Conservation (phyloP, 345 rosid genomes). For the Populus nigra region DNA sequence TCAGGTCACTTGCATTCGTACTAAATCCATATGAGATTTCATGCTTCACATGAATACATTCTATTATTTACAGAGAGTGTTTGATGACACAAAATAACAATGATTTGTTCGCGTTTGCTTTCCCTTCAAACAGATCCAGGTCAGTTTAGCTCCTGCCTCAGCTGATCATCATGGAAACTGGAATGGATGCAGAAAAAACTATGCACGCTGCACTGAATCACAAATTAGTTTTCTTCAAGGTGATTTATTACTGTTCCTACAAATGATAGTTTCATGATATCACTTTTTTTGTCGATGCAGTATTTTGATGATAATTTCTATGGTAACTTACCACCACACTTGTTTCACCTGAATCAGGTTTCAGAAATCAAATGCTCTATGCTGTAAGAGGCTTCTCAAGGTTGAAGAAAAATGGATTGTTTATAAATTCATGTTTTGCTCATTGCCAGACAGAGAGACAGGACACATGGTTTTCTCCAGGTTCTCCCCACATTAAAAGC, state of each 20-base stretch:
- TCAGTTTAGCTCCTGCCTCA: conserved; percentile 82
- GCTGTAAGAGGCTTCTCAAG: conserved; percentile 57
- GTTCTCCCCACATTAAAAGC: conserved; percentile 67
- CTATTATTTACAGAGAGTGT: too few relatives aligned
- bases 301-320: neutral
- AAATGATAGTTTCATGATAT: neutral
- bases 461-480: conserved; percentile 86
- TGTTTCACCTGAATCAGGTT: conserved; percentile 41
- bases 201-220: conserved; percentile 57
- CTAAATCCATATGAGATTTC: too few relatives aligned
- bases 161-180: conserved; percentile 90
- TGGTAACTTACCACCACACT: too few relatives aligned
- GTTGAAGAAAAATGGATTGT: conserved; percentile 69
- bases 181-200: conserved; percentile 75
- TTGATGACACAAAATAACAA: too few relatives aligned
- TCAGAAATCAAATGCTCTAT: conserved; percentile 78
- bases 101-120: too few relatives aligned
- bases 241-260: conserved; percentile 19
- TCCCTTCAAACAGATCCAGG: conserved; percentile 53
- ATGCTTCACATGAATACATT: too few relatives aligned
- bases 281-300: neutral
- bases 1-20: too few relatives aligned
- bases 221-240: conserved; percentile 79
- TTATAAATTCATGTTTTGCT: conserved; percentile 90
- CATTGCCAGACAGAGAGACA: conserved; percentile 96